These are phyloP conservation scores for Dictyostelium brefeldianum DNA, from an alignment of 78 protist species.

Conservation along the genomic window DNA sequence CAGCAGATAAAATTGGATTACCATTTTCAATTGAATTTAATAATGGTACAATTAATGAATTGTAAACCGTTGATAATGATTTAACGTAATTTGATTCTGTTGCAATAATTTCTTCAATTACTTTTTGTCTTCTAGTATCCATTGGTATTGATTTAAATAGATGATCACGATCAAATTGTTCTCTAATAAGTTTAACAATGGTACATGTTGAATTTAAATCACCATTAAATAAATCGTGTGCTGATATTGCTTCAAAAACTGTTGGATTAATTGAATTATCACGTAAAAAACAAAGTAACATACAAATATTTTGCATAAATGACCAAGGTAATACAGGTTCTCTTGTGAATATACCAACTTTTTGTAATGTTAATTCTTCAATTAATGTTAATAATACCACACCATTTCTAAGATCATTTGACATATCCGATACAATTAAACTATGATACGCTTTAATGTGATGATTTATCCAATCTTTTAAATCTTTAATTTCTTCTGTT, in stretches of 20 bases:
- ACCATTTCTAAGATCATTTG: slow-evolving; percentile 49
- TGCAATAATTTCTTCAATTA: slow-evolving; percentile 70
- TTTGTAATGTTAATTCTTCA: slow-evolving; percentile 27
- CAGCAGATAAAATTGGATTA: slow-evolving; percentile 11
- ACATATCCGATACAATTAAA: slow-evolving; percentile 6
- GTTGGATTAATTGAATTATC: slow-evolving; percentile 24
- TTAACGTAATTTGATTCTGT: slow-evolving; percentile 78
- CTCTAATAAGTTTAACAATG: slow-evolving; percentile 38
- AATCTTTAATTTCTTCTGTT: slow-evolving; percentile 21
- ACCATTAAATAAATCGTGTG: slow-evolving; percentile 72
- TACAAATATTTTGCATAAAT: slow-evolving; percentile 70
- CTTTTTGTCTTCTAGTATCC: slow-evolving; percentile 62
- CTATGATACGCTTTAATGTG: slow-evolving; percentile 9
- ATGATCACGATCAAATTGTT: slow-evolving; percentile 58
- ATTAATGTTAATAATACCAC: slow-evolving; percentile 9
- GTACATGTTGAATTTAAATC: slow-evolving; percentile 34
- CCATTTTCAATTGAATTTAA: not conserved
- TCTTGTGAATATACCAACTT: slow-evolving; percentile 44
- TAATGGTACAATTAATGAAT: slow-evolving; percentile 39
- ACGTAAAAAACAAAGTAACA: slow-evolving; percentile 30
- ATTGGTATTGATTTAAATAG: slow-evolving; percentile 51
- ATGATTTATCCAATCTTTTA: slow-evolving; percentile 50
- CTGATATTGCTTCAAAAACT: not conserved
- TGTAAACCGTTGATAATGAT: slow-evolving; percentile 21
- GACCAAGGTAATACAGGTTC: slow-evolving; percentile 77